A percentile compares a stretch with the other conserved stretches of the same genome.
Evolutionary conservation across 1,284 basidiomycete genomes (phyloP).

Genomic region (Paramarasmius palmivorus): DNA sequence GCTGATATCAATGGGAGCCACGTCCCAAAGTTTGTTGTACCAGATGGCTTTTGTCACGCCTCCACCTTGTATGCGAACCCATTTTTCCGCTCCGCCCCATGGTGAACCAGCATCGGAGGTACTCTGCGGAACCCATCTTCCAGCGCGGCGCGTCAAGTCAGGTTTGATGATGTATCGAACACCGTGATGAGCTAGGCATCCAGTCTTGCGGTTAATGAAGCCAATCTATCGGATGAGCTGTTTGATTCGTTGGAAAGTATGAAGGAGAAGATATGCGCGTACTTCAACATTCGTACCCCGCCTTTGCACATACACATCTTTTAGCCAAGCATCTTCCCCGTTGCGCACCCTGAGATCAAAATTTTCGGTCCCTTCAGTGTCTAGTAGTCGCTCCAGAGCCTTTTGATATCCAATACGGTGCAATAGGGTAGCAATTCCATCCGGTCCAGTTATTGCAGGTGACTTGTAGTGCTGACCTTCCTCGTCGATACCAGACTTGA

Average conservation of each 20-base stretch:
- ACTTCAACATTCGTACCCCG: too few relatives aligned
- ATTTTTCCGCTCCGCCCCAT: too few relatives aligned
- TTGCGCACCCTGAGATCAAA: slow-evolving; percentile 4
- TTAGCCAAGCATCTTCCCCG: not conserved
- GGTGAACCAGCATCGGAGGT: too few relatives aligned
- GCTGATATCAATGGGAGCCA: too few relatives aligned
- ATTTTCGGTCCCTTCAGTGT: slow-evolving; percentile 6
- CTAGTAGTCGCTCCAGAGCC: slow-evolving; percentile 3
- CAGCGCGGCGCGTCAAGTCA: not conserved
- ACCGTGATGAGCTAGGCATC: not conserved
- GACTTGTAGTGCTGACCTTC: slow-evolving; percentile 7
- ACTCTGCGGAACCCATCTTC: not conserved
- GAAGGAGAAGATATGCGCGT: too few relatives aligned
- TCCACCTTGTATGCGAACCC: too few relatives aligned
- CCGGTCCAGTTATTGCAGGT: slow-evolving; percentile 1
- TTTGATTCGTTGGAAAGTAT: too few relatives aligned
- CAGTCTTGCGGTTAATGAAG: not conserved
- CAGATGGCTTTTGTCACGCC: too few relatives aligned
- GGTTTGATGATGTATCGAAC: not conserved
- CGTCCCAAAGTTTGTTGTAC: too few relatives aligned
- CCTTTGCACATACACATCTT: too few relatives aligned
- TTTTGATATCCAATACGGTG: slow-evolving; percentile 1
- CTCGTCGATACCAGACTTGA: slow-evolving; percentile 7
- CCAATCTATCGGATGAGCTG: too few relatives aligned
- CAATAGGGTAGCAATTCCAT: slow-evolving; percentile 1